These are phyloP conservation scores for Arctium lappa DNA, from an alignment of 129 eudicot genomes.

Conservation along the genomic window DNA sequence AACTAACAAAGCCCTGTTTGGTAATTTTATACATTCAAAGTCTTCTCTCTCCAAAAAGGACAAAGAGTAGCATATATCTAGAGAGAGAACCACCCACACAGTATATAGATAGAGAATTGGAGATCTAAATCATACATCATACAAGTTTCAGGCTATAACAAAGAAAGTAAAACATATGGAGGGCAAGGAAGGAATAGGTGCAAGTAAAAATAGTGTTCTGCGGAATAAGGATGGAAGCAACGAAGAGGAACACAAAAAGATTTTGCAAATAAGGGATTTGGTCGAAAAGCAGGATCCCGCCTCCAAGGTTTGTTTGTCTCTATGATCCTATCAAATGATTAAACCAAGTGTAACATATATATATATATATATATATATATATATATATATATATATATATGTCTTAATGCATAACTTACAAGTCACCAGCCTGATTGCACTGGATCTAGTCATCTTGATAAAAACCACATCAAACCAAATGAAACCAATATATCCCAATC, in stretches of 20 bases:
- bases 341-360: background rate
- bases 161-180: conserved; percentile 7
- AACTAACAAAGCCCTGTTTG: background rate
- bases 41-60: background rate
- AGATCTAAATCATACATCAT: background rate
- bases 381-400: background rate
- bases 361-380: background rate
- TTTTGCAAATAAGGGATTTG: conserved; percentile 41
- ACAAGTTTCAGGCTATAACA: background rate
- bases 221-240: too few species aligned
- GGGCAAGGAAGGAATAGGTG: background rate
- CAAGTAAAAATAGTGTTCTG: too few species aligned
- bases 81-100: background rate
- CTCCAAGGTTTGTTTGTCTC: conserved; percentile 44
- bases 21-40: conserved; percentile 6
- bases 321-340: background rate
- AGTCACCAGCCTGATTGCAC: too few species aligned
- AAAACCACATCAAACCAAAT: too few species aligned
- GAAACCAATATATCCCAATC: too few species aligned
- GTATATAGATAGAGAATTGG: background rate
- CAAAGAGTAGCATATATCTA: background rate
- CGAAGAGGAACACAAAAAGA: conserved; percentile 43
- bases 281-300: conserved; percentile 54
- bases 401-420: too few species aligned
- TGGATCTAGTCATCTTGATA: too few species aligned